These are phyloP conservation scores for Metarhizium robertsii DNA, from an alignment of 2,329 filamentous ascomycete species.

Conservation along the genomic window DNA sequence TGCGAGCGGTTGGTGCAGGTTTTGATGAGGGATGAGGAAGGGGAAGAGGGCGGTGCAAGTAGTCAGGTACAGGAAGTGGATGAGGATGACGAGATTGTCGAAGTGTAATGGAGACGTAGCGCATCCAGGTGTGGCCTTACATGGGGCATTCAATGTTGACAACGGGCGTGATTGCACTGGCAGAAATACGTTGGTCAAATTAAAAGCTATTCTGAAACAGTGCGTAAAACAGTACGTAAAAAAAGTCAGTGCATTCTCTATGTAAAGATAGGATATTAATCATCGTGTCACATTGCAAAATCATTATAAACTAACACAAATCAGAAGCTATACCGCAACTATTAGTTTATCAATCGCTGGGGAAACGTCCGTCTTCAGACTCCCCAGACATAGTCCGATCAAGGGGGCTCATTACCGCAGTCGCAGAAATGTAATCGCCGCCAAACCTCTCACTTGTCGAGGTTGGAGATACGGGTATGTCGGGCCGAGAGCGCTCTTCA, in stretches of 20 bases:
- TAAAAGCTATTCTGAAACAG: background rate
- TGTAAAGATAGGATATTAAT: background rate
- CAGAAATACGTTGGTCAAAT: background rate
- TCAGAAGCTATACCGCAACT: background rate
- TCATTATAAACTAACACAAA: background rate
- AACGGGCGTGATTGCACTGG: background rate
- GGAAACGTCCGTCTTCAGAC: background rate
- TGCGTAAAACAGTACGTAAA: background rate
- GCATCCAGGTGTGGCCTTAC: too few species aligned
- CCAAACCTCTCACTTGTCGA: background rate
- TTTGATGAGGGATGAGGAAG: conserved; percentile 65
- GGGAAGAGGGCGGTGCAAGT: conserved; percentile 24
- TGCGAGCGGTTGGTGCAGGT: conserved; percentile 88
- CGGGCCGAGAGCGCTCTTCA: background rate
- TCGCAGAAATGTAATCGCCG: background rate
- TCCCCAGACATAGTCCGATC: background rate
- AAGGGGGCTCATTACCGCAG: background rate
- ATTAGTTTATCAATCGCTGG: background rate
- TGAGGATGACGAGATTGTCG: conserved; percentile 45
- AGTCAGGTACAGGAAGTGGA: conserved; percentile 37
- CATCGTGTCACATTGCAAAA: background rate
- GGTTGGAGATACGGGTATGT: background rate
- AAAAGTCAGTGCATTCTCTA: background rate
- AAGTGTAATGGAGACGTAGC: conserved; percentile 30
- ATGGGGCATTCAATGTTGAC: background rate